Evolutionary conservation across 495 filamentous ascomycete species (phyloP).

Genomic region (Lindgomyces ingoldianus): DNA sequence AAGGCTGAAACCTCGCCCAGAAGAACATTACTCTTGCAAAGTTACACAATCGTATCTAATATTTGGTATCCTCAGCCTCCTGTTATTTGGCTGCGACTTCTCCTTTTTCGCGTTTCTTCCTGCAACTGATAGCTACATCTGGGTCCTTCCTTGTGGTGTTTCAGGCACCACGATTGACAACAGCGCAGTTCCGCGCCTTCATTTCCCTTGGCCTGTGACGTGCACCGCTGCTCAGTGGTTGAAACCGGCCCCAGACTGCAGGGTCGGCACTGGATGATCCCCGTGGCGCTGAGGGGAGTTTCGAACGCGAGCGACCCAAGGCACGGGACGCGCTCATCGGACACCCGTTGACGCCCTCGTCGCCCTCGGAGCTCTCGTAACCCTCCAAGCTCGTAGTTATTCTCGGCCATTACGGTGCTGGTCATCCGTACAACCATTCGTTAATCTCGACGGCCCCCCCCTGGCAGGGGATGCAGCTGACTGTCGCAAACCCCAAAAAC

Average conservation of each 20-base stretch:
- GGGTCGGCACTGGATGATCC: not conserved
- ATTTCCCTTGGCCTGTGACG: no score
- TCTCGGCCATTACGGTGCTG: slow-evolving; percentile 5
- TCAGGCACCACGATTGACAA: no score
- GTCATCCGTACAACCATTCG: slow-evolving; percentile 10
- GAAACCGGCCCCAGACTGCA: slow-evolving; percentile 1
- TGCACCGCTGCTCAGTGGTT: not conserved
- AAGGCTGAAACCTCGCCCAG: slow-evolving; percentile 22
- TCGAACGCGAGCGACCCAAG: no score
- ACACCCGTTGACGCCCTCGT: not conserved
- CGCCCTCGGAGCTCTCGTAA: not conserved
- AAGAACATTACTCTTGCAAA: not conserved
- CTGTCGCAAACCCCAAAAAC: slow-evolving; percentile 4
- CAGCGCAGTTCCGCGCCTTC: no score
- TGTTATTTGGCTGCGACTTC: not conserved
- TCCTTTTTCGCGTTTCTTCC: not conserved
- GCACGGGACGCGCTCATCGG: no score
- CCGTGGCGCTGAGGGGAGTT: no score
- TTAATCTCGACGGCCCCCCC: not conserved
- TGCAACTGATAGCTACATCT: not conserved
- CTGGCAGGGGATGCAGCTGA: slow-evolving; percentile 13
- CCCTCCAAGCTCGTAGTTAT: not conserved
- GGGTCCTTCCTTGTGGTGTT: not conserved
- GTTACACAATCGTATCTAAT: slow-evolving; percentile 1
- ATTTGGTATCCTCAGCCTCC: not conserved